Conservation (phyloP, 768 basidiomycete species). For the Boletus coccyginus region DNA sequence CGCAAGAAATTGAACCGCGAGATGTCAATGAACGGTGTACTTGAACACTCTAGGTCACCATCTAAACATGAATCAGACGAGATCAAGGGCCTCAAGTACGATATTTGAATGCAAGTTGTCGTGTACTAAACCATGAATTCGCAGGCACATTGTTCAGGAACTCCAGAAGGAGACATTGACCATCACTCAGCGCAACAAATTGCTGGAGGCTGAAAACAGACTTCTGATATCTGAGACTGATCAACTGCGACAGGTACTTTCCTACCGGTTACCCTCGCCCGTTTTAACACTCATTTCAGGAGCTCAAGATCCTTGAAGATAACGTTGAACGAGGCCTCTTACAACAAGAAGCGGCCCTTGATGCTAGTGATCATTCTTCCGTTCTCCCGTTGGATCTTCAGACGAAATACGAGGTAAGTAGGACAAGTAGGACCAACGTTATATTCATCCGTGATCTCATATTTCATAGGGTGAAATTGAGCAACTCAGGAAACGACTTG, state of each 20-base stretch:
- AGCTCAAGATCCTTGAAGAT: slow-evolving; percentile 74
- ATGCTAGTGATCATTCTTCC: slow-evolving; percentile 18
- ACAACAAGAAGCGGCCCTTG: slow-evolving; percentile 45
- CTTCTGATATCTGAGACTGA: slow-evolving; percentile 53
- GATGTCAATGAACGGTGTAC: slow-evolving; percentile 40
- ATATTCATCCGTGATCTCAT: not conserved
- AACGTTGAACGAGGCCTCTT: slow-evolving; percentile 62
- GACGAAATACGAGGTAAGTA: slow-evolving; percentile 51
- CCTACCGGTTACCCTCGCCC: not conserved
- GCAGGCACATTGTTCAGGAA: slow-evolving; percentile 83
- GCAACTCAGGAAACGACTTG: slow-evolving; percentile 63
- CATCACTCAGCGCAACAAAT: slow-evolving; percentile 58
- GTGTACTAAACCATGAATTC: not conserved
- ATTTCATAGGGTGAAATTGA: slow-evolving; percentile 57
- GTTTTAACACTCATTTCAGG: slow-evolving; percentile 39
- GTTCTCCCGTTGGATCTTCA: slow-evolving; percentile 35
- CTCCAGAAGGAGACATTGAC: slow-evolving; percentile 77
- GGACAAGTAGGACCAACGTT: not conserved
- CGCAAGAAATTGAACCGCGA: slow-evolving; percentile 65
- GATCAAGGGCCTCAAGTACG: slow-evolving; percentile 79
- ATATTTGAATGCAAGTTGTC: not conserved
- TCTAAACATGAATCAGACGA: slow-evolving; percentile 62
- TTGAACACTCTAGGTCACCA: slow-evolving; percentile 30
- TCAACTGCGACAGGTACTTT: slow-evolving; percentile 66
- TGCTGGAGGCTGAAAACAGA: slow-evolving; percentile 77